Base-by-base conservation (phyloP, 2,329 filamentous ascomycete species). In the Shiraia sp. region DNA sequence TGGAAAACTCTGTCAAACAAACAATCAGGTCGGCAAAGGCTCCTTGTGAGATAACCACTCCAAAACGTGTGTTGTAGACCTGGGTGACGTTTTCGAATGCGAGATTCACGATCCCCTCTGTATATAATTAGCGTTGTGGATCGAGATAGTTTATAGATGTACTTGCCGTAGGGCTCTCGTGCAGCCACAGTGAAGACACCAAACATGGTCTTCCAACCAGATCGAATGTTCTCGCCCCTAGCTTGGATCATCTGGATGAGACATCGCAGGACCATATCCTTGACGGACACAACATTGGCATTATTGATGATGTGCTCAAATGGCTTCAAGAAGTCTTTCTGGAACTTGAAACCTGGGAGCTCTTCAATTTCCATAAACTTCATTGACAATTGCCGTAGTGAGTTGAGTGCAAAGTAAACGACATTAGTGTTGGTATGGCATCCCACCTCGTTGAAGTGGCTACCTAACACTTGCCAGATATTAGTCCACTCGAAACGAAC, bases 231-330 rank as follows among this genome's bases (percentile, higher is more conserved):
- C 70, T 96, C 88, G 5, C 95, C 95, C 43, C 89, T 82, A 23
- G 92, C 91, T 72, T 99, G 93, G 33, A 99, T 96, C 95, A 99
- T 99, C 71, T 99, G 95, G 42, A 96, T 95, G 47, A 99, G 76
- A 65, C 95, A 99, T 30, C 92, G 84, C 16, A 99, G 75, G 32
- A 96, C 90, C 87, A 99, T 92, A 59, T 99, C 93, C 71, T 99
- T 99, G 58, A 99, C 93, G 1, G 88, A 85, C 13, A 96, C 85
- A 50, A 93, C 90, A 51, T 79, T 89, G 29, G 90, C 93, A 67
- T 99, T 97, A 43, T 88, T 86, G 75, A 99, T 89, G 57, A 99
- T 90, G 68, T 97, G 90, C 73, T 99, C 92, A 59, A 99, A 99
- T 0, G 95, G 93, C 71, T 96, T 97, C 39, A 99, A 74, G 68